Percentiles rank a stretch among this genome's conserved stretches.
Evolutionary conservation across 2,329 filamentous ascomycete genomes (phyloP).

Genomic region (Fusarium duplospermum): DNA sequence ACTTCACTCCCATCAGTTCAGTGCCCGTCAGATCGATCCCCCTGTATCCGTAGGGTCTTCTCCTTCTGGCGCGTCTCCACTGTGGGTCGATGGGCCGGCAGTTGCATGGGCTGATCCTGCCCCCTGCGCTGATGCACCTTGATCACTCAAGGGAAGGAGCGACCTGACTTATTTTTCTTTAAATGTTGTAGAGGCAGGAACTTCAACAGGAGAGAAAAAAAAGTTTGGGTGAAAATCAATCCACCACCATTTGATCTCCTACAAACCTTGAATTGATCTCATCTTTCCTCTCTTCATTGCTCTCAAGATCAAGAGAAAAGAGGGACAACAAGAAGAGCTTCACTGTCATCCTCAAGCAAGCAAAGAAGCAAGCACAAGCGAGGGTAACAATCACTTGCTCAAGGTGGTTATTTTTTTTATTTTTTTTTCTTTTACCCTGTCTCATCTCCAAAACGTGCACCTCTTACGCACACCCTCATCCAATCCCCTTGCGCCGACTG

Average conservation of each 20-base stretch:
- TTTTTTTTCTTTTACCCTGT: not conserved
- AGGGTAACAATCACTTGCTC: not conserved
- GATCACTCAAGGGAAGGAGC: slow-evolving; percentile 33
- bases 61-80: slow-evolving; percentile 33
- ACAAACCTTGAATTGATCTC: not conserved
- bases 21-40: slow-evolving; percentile 1
- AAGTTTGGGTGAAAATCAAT: slow-evolving; percentile 1
- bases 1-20: not conserved
- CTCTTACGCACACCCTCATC: slow-evolving; percentile 8
- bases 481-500: slow-evolving; percentile 31
- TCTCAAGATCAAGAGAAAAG: not conserved
- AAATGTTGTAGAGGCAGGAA: slow-evolving; percentile 7
- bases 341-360: not conserved
- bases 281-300: not conserved
- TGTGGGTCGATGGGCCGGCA: slow-evolving; percentile 29
- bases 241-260: not conserved
- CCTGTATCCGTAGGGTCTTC: slow-evolving; percentile 17
- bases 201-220: slow-evolving; percentile 21
- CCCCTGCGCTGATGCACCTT: slow-evolving; percentile 30
- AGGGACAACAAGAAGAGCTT: not conserved
- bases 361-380: not conserved
- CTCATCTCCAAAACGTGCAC: slow-evolving; percentile 35
- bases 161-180: not conserved
- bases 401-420: not conserved
- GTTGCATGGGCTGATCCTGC: slow-evolving; percentile 35